Base-by-base conservation (phyloP, 495 filamentous ascomycete genomes). In the Penicillium lividum region DNA sequence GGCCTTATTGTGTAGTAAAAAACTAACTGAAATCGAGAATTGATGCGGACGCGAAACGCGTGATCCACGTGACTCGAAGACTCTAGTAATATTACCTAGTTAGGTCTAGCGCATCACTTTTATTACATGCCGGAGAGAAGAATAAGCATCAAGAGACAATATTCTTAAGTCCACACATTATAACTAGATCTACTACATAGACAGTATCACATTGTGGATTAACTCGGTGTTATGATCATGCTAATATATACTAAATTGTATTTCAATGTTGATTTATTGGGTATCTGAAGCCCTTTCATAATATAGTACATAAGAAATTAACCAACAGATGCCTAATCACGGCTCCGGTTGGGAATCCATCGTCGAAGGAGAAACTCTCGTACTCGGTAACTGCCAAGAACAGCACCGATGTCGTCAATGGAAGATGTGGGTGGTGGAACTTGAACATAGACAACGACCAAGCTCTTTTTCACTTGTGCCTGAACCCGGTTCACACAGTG, bases 401-500 rank as follows among this genome's bases (percentile, higher is more conserved):
- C 67, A 13, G 69, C 77, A 3, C 83, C 80, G 40, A 95, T 80
- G 53, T 87, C 84, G 11, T 79, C 69, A 13, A 80, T 46, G 2
- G 53, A 58, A 30, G 53, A 57, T 25, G 56, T 52, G 4, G 93
- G 91, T 9, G 89, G 83, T 7, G 95, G 95, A 11, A 98, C 79
- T 59, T 99, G 93, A 3, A 98, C 93, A 69, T 93, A 99, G 56
- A 86, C 85, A 11, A 98, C 65, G 34, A 97, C 86, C 60, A 98
- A 66, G 13, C 83, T 94, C 80, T 99, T 99, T 64, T 86, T 82
- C 6, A 96, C 94, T 62, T 93, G 89, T 7, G 83, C 84, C 58
- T 96, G 87, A n/a, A 98, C 92, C 13, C 94, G 85, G 66, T 96
- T 96, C 40, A 96, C 82, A 42, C 89, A 87, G 77, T 96, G 92